Base-by-base conservation (phyloP, 2,329 filamentous ascomycete species). In the Geosmithia morbida region DNA sequence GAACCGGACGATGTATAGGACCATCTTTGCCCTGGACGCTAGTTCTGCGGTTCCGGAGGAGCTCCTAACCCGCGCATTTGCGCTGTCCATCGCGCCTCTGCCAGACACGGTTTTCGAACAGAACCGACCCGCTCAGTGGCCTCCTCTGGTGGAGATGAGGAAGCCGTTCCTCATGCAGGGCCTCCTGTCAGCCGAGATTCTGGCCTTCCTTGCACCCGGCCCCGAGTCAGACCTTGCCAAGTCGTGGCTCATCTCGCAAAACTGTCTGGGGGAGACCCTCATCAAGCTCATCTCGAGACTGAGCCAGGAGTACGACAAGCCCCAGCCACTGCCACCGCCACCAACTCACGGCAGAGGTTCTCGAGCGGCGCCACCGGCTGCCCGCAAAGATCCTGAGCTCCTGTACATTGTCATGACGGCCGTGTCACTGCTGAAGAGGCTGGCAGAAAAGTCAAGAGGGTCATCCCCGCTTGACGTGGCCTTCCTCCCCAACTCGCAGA, bases 81-180 rank as follows among this genome's bases (percentile, higher is more conserved):
- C 79, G 3, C 72, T 98, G 17, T 84, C 89, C 2, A 84, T 97
- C 48, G 85, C 86, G 7, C 80, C 89, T 1, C 72, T 97, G 33
- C 92, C 92, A 0, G 86, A 90, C 41, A 72, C 75, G 50, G 62
- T 57, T 14, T 59, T 61, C 40, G 61, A 66, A 29, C 66, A 74
- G 41, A 72, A 74, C 16, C 77, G 80, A 39, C 74, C 76, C 16
- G 71, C 75, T 2, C 74, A 75, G 49, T 61, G 82, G 22, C 66
- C 84, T 1, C 75, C 80, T 0, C 73, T 88, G 5, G 77, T 92
- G 5, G 88, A 96, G 60, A 79, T 78, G 3, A 81, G 92, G 48
- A 95, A 94, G 63, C 84, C 92, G 1, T 83, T 87, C 56, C 68
- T 98, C 11, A 92, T 94, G 75, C 92, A 98, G 65, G 89, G 88